Base-by-base conservation (phyloP, 1,284 basidiomycete species). In the Irpex sp. region DNA sequence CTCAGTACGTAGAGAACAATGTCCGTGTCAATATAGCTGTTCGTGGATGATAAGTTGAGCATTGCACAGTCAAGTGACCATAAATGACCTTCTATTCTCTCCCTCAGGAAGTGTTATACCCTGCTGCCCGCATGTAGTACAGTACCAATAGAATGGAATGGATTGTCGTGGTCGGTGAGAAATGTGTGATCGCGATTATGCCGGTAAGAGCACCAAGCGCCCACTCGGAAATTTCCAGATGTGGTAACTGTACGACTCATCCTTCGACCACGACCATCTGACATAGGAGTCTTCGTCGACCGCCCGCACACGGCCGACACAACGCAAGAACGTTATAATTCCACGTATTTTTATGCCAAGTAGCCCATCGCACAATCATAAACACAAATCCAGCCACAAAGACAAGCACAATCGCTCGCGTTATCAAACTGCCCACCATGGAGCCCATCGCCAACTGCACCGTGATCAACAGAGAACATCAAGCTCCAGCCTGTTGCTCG, bases 291-390 rank as follows among this genome's bases (percentile, higher is more conserved):
- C 39, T 46, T 46, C 39, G 39, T 46, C 39, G 39, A 46, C 39
- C 39, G 39, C n/a, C 39, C 39, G 11, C 39, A 46, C n/a, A 46
- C 39, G 39, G 39, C 39, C 39, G 39, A 46, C n/a, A 46, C n/a
- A 46, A 3, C n/a, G 1, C n/a, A 11, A 46, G n/a, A 11, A 46
- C 39, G 0, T n/a, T 15, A 46, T 13, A 13, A 11, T 46, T 7
- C 5, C 39, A 46, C 39, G n/a, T 46, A 46, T 46, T 69, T 85
- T 81, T 85, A 86, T 86, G 84, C 83, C 75, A 72, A 76, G 77
- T 81, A 83, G 78, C 70, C 78, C 74, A 67, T 70, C 74, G 66
- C 69, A 71, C 63, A 59, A 59, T 62, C 65, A 66, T 59, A 68
- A 64, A 69, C 63, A 66, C 66, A 75, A 70, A 70, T 26, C 59